Conservation (phyloP, 768 basidiomycete genomes). For the Pleurotus ostreatus region DNA sequence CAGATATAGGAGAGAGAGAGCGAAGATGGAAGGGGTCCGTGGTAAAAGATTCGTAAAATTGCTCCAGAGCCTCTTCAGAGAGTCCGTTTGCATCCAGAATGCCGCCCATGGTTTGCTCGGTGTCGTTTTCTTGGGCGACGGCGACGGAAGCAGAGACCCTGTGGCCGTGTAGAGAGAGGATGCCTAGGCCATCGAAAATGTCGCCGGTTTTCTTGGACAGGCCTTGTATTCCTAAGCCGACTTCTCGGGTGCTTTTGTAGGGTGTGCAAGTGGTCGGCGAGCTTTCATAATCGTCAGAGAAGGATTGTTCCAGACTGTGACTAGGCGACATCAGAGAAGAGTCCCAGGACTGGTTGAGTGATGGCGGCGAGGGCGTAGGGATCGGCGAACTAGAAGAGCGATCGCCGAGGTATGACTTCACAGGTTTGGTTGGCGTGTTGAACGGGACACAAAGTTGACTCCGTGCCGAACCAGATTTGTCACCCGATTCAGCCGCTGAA, state of each 20-base stretch:
- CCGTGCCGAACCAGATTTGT: not conserved
- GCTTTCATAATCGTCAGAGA: not conserved
- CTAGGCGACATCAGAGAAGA: not conserved
- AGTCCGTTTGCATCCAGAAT: not conserved
- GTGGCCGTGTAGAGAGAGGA: conserved; percentile 2
- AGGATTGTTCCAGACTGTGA: not conserved
- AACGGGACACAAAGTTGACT: conserved; percentile 1
- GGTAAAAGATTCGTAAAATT: not conserved
- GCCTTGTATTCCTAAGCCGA: conserved; percentile 6
- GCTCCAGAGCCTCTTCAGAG: not conserved
- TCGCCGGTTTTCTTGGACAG: conserved; percentile 10
- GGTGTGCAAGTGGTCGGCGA: not conserved
- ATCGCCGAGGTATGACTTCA: not conserved
- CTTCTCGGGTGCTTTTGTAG: not conserved
- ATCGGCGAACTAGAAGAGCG: not conserved
- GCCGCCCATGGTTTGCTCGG: not conserved
- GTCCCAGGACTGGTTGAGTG: not conserved
- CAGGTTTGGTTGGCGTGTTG: conserved; percentile 1
- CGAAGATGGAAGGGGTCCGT: not conserved
- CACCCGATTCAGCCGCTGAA: not conserved
- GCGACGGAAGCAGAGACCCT: not conserved
- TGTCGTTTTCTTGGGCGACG: not conserved
- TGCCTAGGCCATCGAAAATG: conserved; percentile 8
- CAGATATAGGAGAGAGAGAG: not conserved
- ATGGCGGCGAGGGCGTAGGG: not conserved